Evolutionary conservation across 225 moss, liverwort and hornwort genomes (phyloP), one percentile per base, ranked within the genome.

Genomic region (Polytrichum commune): DNA sequence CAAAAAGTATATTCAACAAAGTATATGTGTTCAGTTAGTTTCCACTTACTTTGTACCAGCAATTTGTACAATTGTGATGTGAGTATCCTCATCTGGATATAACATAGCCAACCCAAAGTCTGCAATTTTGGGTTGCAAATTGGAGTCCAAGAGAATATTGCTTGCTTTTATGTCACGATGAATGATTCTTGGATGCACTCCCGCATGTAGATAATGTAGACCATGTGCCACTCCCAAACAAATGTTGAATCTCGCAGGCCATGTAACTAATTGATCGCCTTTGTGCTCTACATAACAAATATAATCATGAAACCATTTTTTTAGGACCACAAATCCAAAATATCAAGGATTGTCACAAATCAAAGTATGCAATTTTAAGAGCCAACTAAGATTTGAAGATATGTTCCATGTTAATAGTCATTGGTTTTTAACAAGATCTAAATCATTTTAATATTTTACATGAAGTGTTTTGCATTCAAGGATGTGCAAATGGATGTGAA

Each of bases 81-180:
- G 70, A 6, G 61, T 79, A 0, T 82, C 55, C 0, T 53, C 67
- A 28, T 85, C 75, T 9, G 73, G 67, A 70, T 71, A 80, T 1
- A 80, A 22, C n/a, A 76, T 6, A 8, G 88, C 88, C 54, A 85
- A 73, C 1, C 88, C 85, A 66, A 88, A 88, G 38, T 88, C 85
- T 0, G 80, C 88, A 69, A 88, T 85, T 71, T 85, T 82, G 0
- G 85, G 74, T 53, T 66, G 53, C 2, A 88, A 66, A 18, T 72
- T 80, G 0, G 35, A 25, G 55, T 88, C 85, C 2, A 88, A 35
- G 3, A 85, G 29, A 54, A 88, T 20, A 22, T 88, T 88, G 53
- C 6, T 80, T 2, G 85, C 82, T 73, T 88, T 88, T 1, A 88
- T 55, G 2, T 85, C 88, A 25, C 77, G 73, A 67, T 87, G 87